These are phyloP conservation scores for Aciculoconidium aculeatum DNA, from an alignment of 805 yeast genomes.

Conservation along the genomic window DNA sequence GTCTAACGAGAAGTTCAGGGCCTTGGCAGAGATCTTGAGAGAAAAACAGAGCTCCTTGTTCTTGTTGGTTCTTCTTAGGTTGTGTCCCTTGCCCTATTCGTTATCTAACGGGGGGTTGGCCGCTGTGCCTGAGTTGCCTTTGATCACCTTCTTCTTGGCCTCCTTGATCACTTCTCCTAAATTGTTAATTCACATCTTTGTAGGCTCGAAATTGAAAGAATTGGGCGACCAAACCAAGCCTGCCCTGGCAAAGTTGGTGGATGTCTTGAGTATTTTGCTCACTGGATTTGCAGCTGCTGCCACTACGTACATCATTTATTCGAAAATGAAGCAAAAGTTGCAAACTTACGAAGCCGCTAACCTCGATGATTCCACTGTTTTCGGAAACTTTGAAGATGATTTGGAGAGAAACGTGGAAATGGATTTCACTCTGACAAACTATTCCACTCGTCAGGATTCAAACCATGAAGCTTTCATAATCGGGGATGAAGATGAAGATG, in stretches of 20 bases:
- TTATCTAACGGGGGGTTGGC: constrained; percentile 90
- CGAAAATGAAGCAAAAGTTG: constrained; percentile 40
- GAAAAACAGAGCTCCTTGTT: constrained; percentile 61
- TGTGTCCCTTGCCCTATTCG: constrained; percentile 93
- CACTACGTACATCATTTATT: constrained; percentile 66
- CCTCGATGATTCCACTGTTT: constrained; percentile 25
- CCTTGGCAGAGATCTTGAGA: constrained; percentile 66
- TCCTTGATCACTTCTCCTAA: constrained; percentile 79
- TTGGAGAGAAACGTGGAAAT: constrained; percentile 30
- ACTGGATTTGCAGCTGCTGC: constrained; percentile 49
- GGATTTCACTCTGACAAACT: too few species aligned
- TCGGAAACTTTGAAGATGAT: constrained; percentile 38
- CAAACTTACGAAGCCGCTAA: constrained; percentile 17
- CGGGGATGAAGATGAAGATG: constrained; percentile 28
- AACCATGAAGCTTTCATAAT: constrained; percentile 38
- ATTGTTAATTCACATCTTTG: constrained; percentile 64
- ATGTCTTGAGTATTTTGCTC: constrained; percentile 52
- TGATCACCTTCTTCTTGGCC: constrained; percentile 61
- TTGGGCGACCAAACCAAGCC: constrained; percentile 55
- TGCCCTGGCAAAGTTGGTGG: constrained; percentile 48
- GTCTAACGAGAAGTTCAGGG: constrained; percentile 59
- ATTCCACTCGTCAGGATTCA: too few species aligned
- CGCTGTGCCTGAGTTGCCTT: constrained; percentile 70
- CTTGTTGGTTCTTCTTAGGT: constrained; percentile 63
- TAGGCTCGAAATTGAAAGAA: constrained; percentile 68